phyloP scores from a whole-genome alignment of 1,284 basidiomycete species.

The Cryptococcus amylolentus region DNA sequence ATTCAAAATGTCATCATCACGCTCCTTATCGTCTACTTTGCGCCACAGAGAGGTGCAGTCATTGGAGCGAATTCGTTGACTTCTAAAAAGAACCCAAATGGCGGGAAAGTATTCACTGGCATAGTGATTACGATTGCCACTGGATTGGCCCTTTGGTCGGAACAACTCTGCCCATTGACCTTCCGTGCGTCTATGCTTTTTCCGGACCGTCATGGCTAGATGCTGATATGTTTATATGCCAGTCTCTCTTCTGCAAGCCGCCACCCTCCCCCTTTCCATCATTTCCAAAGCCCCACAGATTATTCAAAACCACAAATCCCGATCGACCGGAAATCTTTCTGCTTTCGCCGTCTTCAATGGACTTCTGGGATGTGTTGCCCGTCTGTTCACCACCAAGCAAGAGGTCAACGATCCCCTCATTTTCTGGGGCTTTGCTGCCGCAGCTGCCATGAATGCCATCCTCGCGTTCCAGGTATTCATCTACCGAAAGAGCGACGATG shows the following conservation, averaged over 20 bases:
- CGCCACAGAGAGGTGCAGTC: conserved; percentile 12
- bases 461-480: conserved; percentile 74
- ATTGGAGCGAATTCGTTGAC: conserved; percentile 5
- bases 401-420: conserved; percentile 79
- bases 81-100: conserved; percentile 7
- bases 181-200: conserved; percentile 29
- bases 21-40: conserved; percentile 67
- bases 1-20: conserved; percentile 79
- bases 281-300: conserved; percentile 86
- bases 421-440: conserved; percentile 72
- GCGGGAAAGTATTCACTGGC: conserved; percentile 42
- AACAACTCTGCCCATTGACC: conserved; percentile 35
- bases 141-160: conserved; percentile 54
- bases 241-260: conserved; percentile 64
- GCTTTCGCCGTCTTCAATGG: conserved; percentile 75
- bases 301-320: conserved; percentile 65
- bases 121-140: conserved; percentile 51
- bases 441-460: conserved; percentile 71
- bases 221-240: not conserved
- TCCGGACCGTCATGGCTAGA: not conserved
- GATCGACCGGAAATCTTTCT: conserved; percentile 83
- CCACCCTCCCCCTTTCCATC: conserved; percentile 77
- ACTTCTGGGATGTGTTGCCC: conserved; percentile 77
- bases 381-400: conserved; percentile 81
- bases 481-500: conserved; percentile 65